These are phyloP conservation scores for Brassica carinata DNA, from an alignment of 345 rosid genomes.

Conservation along the genomic window DNA sequence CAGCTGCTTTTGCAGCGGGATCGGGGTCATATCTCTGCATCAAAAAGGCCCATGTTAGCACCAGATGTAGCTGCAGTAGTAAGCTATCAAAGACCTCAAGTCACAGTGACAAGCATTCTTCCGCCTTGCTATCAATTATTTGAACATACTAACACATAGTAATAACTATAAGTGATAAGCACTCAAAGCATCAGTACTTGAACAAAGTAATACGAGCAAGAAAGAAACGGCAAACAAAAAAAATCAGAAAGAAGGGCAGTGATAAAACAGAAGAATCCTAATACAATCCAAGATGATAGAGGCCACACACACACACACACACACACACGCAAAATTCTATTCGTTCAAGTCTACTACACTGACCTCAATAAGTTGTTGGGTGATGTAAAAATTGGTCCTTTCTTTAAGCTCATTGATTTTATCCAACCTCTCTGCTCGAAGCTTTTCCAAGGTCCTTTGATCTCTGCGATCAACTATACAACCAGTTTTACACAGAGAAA, in stretches of 20 bases:
- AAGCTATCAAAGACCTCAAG: background rate
- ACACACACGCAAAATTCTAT: background rate
- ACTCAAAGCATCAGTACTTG: background rate
- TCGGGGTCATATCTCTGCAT: conserved; percentile 93
- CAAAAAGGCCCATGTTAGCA: conserved; percentile 26
- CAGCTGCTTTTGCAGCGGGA: conserved; percentile 98
- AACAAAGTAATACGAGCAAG: background rate
- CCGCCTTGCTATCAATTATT: background rate
- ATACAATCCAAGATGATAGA: conserved; percentile 2
- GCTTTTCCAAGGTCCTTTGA: conserved; percentile 78
- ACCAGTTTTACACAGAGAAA: conserved; percentile 20
- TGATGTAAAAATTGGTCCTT: conserved; percentile 84
- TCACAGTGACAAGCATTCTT: conserved; percentile 8
- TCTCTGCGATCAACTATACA: conserved; percentile 76
- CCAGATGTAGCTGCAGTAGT: conserved; percentile 9
- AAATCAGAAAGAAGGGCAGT: background rate
- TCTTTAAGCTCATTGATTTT: conserved; percentile 96
- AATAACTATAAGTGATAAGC: background rate
- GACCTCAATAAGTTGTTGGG: conserved; percentile 97
- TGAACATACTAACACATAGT: background rate
- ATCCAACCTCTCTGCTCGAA: conserved; percentile 82
- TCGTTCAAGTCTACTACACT: conserved; percentile 2
- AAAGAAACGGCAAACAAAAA: background rate
- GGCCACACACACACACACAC: background rate
- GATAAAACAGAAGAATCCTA: background rate